phyloP scores from a whole-genome alignment of 2,329 filamentous ascomycete genomes.

The Pseudogymnoascus sp. region DNA sequence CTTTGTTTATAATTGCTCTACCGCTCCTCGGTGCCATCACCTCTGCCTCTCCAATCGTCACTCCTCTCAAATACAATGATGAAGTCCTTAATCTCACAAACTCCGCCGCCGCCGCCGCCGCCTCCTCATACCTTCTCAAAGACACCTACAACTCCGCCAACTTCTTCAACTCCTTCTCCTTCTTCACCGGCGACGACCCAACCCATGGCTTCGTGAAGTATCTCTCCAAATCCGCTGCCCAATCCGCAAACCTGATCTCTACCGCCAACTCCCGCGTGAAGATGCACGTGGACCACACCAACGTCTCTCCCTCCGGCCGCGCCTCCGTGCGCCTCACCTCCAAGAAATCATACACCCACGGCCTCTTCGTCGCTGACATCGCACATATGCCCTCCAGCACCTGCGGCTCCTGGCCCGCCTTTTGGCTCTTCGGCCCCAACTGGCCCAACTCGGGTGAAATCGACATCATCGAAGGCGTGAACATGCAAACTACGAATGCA shows the following conservation, averaged over 20 bases:
- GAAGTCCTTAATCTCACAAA: not conserved
- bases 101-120: not conserved
- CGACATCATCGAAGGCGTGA: constrained; percentile 65
- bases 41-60: not conserved
- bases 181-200: constrained; percentile 48
- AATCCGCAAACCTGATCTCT: constrained; percentile 50
- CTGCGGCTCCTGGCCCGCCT: constrained; percentile 70
- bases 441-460: constrained; percentile 61
- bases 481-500: constrained; percentile 50
- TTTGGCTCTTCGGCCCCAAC: constrained; percentile 47
- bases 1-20: not conserved
- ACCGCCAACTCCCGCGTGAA: constrained; percentile 51
- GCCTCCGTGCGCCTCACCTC: constrained; percentile 61
- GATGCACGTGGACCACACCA: constrained; percentile 61
- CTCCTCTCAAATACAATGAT: not conserved
- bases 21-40: not conserved
- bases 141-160: constrained; percentile 38
- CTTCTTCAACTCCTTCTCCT: constrained; percentile 43
- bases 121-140: constrained; percentile 31
- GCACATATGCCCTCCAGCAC: constrained; percentile 64
- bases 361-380: constrained; percentile 65
- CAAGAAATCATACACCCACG: constrained; percentile 55
- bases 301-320: constrained; percentile 44
- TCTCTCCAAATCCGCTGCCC: constrained; percentile 44
- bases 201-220: constrained; percentile 63